Evolutionary conservation across 129 eudicot genomes (phyloP).

Genomic region (Escallonia herrerae): DNA sequence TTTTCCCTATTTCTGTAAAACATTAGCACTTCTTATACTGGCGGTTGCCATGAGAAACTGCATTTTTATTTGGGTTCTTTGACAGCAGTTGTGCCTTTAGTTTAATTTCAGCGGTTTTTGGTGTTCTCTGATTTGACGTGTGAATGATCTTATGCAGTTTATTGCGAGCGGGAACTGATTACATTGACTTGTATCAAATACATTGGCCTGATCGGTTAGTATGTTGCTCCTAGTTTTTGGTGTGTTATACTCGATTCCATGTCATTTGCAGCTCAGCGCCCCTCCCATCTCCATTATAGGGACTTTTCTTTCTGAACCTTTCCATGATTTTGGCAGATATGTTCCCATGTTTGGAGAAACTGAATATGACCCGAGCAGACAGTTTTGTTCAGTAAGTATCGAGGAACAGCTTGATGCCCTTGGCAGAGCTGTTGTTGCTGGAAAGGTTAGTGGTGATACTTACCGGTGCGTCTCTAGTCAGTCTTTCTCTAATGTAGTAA

Average conservation of each 20-base stretch:
- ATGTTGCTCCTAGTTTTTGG: constrained; percentile 9
- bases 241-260: background rate
- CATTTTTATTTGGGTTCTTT: background rate
- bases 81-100: background rate
- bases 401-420: constrained; percentile 84
- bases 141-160: constrained; percentile 51
- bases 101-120: background rate
- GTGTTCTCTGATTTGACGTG: background rate
- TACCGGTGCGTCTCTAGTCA: background rate
- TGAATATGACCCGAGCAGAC: constrained; percentile 58
- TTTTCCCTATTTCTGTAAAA: background rate
- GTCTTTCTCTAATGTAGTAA: constrained; percentile 1
- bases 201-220: constrained; percentile 99
- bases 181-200: constrained; percentile 86
- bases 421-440: constrained; percentile 78
- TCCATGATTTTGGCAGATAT: constrained; percentile 40
- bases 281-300: no score
- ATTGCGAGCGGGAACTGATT: constrained; percentile 61
- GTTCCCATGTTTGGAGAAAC: constrained; percentile 99
- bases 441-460: constrained; percentile 58
- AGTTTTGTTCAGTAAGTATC: constrained; percentile 42
- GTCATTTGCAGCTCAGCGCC: no score
- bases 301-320: background rate
- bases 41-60: no score
- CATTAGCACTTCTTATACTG: background rate